A percentile compares a stretch with the other conserved stretches of the same genome.
Conservation (phyloP, 1,284 basidiomycete species). For the Anthracocystis panici-leucophaei region DNA sequence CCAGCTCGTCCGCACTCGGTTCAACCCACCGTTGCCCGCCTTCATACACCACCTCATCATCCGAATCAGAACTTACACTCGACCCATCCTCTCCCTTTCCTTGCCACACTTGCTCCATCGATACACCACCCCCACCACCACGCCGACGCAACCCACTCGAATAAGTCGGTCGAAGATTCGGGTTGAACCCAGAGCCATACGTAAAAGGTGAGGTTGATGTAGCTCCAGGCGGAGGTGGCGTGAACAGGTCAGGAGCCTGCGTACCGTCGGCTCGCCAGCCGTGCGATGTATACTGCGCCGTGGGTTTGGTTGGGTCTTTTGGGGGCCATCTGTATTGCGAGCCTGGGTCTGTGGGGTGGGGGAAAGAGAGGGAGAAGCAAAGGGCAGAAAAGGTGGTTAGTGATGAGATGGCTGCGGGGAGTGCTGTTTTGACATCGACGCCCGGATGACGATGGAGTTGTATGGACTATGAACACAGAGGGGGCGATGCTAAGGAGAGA, state of each 20-base stretch:
- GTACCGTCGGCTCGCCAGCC: constrained; percentile 14
- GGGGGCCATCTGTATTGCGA: constrained; percentile 73
- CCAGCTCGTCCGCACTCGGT: constrained; percentile 4
- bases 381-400: neutral
- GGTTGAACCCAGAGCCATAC: constrained; percentile 76
- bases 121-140: neutral
- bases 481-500: constrained; percentile 56
- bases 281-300: neutral
- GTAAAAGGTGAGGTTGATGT: constrained; percentile 80
- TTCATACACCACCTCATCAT: constrained; percentile 9
- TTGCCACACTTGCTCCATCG: neutral
- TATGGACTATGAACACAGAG: neutral
- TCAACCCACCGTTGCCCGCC: neutral
- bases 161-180: constrained; percentile 24
- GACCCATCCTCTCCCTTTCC: neutral
- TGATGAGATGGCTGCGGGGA: too few species aligned
- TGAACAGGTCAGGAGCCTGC: constrained; percentile 4
- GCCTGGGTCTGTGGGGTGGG: constrained; percentile 64
- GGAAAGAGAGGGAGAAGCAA: neutral
- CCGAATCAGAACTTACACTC: constrained; percentile 19
- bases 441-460: neutral
- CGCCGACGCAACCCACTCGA: constrained; percentile 5
- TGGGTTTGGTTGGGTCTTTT: constrained; percentile 69
- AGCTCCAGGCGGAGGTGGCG: constrained; percentile 11
- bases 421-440: neutral